phyloP scores from a whole-genome alignment of 768 basidiomycete genomes.

The Boletus rubescentipes region DNA sequence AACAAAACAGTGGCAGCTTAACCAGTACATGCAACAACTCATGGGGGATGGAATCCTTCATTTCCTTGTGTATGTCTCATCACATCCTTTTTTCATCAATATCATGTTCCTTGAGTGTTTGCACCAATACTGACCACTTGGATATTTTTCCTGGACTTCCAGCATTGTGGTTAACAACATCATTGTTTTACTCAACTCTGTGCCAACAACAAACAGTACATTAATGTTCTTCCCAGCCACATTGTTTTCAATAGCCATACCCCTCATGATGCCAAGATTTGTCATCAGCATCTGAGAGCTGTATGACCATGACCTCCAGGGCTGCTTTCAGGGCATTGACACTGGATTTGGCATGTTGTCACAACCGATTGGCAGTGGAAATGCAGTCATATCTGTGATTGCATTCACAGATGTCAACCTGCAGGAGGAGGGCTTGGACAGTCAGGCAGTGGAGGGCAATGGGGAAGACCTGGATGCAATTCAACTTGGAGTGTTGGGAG shows the following conservation, averaged over 20 bases:
- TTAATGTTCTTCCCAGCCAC: not conserved
- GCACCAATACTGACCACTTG: too few relatives aligned
- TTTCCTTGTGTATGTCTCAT: constrained; percentile 5
- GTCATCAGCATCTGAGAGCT: not conserved
- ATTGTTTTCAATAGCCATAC: not conserved
- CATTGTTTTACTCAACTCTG: not conserved
- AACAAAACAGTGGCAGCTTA: not conserved
- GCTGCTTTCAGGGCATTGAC: not conserved
- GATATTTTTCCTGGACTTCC: too few relatives aligned
- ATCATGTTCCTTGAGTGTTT: too few relatives aligned
- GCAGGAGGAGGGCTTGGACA: too few relatives aligned
- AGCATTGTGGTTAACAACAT: not conserved
- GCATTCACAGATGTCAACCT: too few relatives aligned
- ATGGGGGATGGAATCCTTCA: constrained; percentile 7
- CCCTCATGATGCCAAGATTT: not conserved
- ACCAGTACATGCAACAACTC: not conserved
- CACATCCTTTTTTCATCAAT: constrained; percentile 18
- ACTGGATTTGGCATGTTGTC: not conserved
- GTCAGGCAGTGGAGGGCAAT: too few relatives aligned
- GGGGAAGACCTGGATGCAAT: too few relatives aligned
- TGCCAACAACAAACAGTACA: too few relatives aligned
- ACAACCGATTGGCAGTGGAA: too few relatives aligned
- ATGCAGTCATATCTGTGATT: too few relatives aligned
- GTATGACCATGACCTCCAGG: not conserved
- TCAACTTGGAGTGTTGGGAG: not conserved